Percentiles rank a stretch among this genome's conserved stretches.
Conservation (phyloP, 2,329 filamentous ascomycete genomes). For the Ophiocordyceps robertsii region DNA sequence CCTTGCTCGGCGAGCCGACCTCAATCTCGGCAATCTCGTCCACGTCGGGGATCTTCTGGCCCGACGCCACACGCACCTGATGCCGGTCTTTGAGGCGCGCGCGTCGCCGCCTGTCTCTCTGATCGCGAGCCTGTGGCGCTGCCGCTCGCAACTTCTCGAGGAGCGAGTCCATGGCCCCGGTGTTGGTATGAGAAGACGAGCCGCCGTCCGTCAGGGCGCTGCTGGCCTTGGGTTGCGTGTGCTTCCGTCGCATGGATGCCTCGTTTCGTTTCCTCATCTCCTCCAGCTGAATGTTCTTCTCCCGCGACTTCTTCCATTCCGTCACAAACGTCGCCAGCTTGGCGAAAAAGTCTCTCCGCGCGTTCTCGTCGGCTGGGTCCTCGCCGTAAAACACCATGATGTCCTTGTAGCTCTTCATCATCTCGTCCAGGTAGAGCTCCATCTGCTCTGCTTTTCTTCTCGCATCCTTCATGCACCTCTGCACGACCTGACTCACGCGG, state of each 20-base stretch:
- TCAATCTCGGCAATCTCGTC: constrained; percentile 48
- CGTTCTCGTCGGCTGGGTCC: constrained; percentile 80
- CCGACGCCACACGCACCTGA: constrained; percentile 78
- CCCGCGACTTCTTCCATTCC: constrained; percentile 92
- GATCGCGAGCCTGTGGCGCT: constrained; percentile 77
- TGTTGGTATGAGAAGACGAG: constrained; percentile 54
- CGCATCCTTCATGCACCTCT: constrained; percentile 92
- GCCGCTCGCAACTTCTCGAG: constrained; percentile 91
- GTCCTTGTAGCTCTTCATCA: constrained; percentile 81
- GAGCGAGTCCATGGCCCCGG: constrained; percentile 90
- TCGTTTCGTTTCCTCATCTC: constrained; percentile 77
- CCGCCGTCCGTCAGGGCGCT: constrained; percentile 24
- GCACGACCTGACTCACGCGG: constrained; percentile 80
- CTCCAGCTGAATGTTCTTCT: constrained; percentile 80
- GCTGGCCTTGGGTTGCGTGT: constrained; percentile 50
- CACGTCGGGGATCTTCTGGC: constrained; percentile 68
- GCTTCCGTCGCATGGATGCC: constrained; percentile 83
- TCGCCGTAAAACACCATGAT: constrained; percentile 97
- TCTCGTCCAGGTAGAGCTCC: constrained; percentile 85
- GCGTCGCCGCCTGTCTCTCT: constrained; percentile 75
- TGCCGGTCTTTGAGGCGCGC: constrained; percentile 83
- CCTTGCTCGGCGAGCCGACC: constrained; percentile 18
- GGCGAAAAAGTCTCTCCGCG: constrained; percentile 87
- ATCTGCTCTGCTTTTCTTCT: constrained; percentile 92
- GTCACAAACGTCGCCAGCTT: constrained; percentile 82